Conservation (phyloP, 345 rosid species). For the Rhodamnia rubescens region DNA sequence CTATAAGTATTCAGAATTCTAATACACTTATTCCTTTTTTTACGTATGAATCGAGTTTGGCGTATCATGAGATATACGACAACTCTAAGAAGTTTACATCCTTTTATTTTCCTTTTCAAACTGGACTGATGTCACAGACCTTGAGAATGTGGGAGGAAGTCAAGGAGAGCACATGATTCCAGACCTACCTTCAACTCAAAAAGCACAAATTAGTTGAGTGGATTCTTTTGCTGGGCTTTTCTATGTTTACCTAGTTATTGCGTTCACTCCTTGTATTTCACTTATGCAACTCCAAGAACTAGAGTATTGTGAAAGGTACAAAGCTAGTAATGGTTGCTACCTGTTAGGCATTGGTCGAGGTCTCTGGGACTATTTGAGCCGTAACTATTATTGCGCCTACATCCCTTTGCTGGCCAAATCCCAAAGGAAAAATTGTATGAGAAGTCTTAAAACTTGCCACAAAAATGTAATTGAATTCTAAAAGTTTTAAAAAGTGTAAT, state of each 20-base stretch:
- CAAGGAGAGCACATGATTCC: not conserved
- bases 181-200: not conserved
- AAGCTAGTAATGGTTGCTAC: not conserved
- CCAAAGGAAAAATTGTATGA: not conserved
- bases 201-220: not conserved
- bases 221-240: not conserved
- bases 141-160: not conserved
- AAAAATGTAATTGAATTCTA: too few species aligned
- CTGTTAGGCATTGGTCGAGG: not conserved
- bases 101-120: not conserved
- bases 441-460: too few species aligned
- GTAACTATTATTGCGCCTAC: not conserved
- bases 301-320: not conserved
- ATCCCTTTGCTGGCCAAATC: not conserved
- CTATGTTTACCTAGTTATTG: not conserved
- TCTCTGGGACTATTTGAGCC: not conserved
- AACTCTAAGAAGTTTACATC: not conserved
- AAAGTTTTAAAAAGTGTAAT: too few species aligned
- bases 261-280: not conserved
- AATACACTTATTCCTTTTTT: not conserved
- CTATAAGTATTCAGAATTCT: too few species aligned
- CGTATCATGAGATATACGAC: not conserved
- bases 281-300: not conserved
- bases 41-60: not conserved
- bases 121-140: not conserved